phyloP scores from a whole-genome alignment of 495 filamentous ascomycete genomes.

The Daldinia decipiens region DNA sequence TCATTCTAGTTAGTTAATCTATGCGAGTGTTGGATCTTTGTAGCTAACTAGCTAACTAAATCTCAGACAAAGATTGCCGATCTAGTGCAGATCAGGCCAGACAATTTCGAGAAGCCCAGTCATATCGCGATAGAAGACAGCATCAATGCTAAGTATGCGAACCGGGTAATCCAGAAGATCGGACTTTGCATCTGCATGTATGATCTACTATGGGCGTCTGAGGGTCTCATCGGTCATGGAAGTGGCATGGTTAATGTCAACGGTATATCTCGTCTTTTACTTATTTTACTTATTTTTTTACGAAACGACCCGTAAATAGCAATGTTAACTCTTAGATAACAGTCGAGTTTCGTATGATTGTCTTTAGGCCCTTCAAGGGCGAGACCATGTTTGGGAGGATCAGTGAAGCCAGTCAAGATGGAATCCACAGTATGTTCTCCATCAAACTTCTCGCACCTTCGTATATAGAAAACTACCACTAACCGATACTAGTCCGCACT shows the following conservation, averaged over 20 bases:
- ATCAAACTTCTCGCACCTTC: not conserved
- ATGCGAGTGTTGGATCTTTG: not conserved
- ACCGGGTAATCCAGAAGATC: slow-evolving; percentile 73
- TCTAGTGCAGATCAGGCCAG: slow-evolving; percentile 87
- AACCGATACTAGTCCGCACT: slow-evolving; percentile 68
- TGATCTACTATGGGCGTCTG: slow-evolving; percentile 84
- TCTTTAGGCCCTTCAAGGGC: slow-evolving; percentile 93
- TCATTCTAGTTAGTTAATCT: slow-evolving; percentile 51
- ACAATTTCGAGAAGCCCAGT: slow-evolving; percentile 84
- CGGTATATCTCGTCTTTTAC: slow-evolving; percentile 60
- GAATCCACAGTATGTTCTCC: slow-evolving; percentile 73
- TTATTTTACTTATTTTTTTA: not conserved
- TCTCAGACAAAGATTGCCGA: slow-evolving; percentile 77
- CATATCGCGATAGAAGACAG: slow-evolving; percentile 86
- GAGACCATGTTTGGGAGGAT: slow-evolving; percentile 89
- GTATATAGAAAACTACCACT: slow-evolving; percentile 3
- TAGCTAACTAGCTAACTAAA: slow-evolving; percentile 14
- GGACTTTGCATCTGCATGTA: slow-evolving; percentile 93
- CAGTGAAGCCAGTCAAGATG: slow-evolving; percentile 70
- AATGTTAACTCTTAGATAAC: slow-evolving; percentile 11
- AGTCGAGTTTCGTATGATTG: slow-evolving; percentile 93
- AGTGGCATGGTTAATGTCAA: slow-evolving; percentile 91
- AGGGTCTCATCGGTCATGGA: slow-evolving; percentile 91
- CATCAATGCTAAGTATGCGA: slow-evolving; percentile 94
- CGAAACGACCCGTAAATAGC: not conserved